Percentiles rank a stretch among this genome's conserved stretches.
Conservation (phyloP, 225 moss, liverwort and hornwort genomes). For the Asterella californica region DNA sequence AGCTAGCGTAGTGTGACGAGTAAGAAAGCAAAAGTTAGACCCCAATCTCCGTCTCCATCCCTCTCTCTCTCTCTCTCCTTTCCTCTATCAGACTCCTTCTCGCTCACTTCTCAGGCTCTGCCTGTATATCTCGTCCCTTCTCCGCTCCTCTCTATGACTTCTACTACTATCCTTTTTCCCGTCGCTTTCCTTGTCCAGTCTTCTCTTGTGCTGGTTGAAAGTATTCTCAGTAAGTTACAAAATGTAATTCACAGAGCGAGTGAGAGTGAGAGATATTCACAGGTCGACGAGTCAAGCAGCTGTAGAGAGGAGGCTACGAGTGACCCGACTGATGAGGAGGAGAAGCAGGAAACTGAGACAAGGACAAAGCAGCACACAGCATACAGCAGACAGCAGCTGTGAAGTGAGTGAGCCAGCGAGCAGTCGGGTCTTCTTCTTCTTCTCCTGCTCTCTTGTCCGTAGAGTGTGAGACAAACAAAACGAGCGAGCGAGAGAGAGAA, state of each 20-base stretch:
- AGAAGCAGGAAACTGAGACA: not conserved
- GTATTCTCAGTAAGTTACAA: slow-evolving; percentile 1
- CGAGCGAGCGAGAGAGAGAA: not conserved
- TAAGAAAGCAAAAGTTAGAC: slow-evolving; percentile 7
- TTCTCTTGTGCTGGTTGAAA: not conserved
- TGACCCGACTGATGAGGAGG: not conserved
- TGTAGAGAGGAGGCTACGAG: not conserved
- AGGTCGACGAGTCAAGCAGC: not conserved
- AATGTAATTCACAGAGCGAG: not conserved
- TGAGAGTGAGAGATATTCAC: not conserved
- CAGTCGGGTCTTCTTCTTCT: not conserved
- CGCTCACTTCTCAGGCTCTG: not conserved
- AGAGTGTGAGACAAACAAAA: not conserved
- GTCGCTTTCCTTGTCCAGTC: too few species aligned
- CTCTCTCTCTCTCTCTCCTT: too few species aligned
- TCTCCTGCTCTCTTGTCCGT: not conserved
- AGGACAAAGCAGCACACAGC: not conserved
- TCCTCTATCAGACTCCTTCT: not conserved
- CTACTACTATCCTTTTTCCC: not conserved
- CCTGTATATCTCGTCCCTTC: not conserved
- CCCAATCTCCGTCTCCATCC: too few species aligned
- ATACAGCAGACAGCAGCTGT: not conserved
- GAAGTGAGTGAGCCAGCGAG: not conserved
- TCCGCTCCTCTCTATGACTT: too few species aligned
- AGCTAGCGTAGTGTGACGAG: slow-evolving; percentile 10